These are phyloP conservation scores for Volvox reticuliferus DNA, from an alignment of 139 green algal genomes.

Conservation along the genomic window DNA sequence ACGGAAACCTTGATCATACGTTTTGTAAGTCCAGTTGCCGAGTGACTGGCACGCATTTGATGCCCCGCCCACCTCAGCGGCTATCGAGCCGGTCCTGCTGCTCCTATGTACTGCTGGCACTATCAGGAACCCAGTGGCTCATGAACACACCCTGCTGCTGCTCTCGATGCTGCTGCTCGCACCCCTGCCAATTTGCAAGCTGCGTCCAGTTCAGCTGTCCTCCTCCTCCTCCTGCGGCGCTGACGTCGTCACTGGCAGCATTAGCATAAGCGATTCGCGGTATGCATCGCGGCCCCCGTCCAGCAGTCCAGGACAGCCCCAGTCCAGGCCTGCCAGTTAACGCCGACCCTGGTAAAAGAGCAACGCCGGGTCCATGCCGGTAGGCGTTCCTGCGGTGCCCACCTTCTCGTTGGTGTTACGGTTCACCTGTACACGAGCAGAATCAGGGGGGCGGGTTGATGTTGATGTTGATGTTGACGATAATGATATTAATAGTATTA, in stretches of 20 bases:
- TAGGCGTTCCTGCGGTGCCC: slow-evolving; percentile 52
- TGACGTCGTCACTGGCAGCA: too few species aligned
- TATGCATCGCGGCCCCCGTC: too few species aligned
- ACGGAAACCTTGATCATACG: background rate
- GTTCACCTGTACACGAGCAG: slow-evolving; percentile 18
- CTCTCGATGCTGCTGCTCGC: background rate
- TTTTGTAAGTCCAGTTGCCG: background rate
- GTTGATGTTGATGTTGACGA: too few species aligned
- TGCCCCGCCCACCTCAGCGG: too few species aligned
- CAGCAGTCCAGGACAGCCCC: too few species aligned
- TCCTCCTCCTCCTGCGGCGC: background rate
- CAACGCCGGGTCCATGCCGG: slow-evolving; percentile 42
- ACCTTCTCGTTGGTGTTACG: slow-evolving; percentile 63
- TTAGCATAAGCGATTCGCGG: too few species aligned
- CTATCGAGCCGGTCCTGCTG: background rate
- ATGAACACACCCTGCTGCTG: background rate
- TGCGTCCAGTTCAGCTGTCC: background rate
- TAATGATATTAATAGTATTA: too few species aligned
- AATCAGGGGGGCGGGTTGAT: too few species aligned
- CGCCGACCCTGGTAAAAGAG: slow-evolving; percentile 30
- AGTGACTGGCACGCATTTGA: background rate
- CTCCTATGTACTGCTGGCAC: background rate
- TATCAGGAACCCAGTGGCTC: too few species aligned
- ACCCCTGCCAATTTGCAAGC: background rate
- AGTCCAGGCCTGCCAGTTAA: background rate